Conservation (phyloP, 371 early-diverging fungal species). For the Capniomyces stellatus region DNA sequence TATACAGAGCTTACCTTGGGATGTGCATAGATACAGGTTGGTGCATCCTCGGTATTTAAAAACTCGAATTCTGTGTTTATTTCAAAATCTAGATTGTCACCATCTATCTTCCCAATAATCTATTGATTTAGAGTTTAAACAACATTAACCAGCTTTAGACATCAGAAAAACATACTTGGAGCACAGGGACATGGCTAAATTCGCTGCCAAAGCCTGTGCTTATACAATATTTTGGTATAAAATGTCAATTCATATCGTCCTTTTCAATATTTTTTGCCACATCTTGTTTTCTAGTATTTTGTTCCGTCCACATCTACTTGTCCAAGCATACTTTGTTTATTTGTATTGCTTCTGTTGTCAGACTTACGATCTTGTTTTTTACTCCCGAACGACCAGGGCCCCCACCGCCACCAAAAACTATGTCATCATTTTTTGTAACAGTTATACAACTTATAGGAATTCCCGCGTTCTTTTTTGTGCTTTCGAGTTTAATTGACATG, state of each 20-base stretch:
- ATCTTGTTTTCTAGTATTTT: too few species aligned
- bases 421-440: slow-evolving; percentile 32
- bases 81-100: slow-evolving; percentile 28
- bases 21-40: slow-evolving; percentile 46
- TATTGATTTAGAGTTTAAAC: slow-evolving; percentile 8
- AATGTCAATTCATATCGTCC: too few species aligned
- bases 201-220: too few species aligned
- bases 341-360: background rate
- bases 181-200: too few species aligned
- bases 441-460: slow-evolving; percentile 45
- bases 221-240: too few species aligned
- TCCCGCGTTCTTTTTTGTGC: slow-evolving; percentile 24
- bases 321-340: background rate
- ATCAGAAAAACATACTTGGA: background rate
- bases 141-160: background rate
- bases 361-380: slow-evolving; percentile 44
- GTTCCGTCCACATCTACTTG: too few species aligned
- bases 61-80: slow-evolving; percentile 30
- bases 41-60: slow-evolving; percentile 43
- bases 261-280: too few species aligned
- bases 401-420: slow-evolving; percentile 51
- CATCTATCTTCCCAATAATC: slow-evolving; percentile 34
- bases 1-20: slow-evolving; percentile 31
- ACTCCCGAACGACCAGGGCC: slow-evolving; percentile 48
- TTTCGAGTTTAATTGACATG: slow-evolving; percentile 5